Evolutionary conservation across 2,329 filamentous ascomycete genomes (phyloP).

Genomic region (Magnaporthales sp.): DNA sequence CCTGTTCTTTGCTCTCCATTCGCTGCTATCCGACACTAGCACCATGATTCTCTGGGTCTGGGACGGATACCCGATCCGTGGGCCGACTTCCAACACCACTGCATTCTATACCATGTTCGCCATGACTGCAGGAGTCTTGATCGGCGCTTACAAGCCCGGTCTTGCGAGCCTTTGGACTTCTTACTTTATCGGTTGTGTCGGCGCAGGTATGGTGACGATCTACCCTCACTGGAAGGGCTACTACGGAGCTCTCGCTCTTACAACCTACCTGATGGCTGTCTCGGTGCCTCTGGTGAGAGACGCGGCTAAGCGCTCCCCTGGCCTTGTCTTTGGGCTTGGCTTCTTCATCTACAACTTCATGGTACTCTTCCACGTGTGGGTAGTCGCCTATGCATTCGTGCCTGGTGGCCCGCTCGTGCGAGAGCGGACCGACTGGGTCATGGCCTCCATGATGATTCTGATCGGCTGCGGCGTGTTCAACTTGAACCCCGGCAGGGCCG

Average conservation of each 20-base stretch:
- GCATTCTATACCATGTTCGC: constrained; percentile 73
- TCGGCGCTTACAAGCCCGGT: constrained; percentile 65
- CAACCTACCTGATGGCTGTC: constrained; percentile 75
- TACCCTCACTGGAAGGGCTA: constrained; percentile 82
- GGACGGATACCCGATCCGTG: constrained; percentile 88
- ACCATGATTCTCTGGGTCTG: constrained; percentile 99
- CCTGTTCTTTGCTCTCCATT: constrained; percentile 83
- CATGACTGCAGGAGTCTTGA: constrained; percentile 74
- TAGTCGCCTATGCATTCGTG: constrained; percentile 96
- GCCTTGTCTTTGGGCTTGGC: constrained; percentile 74
- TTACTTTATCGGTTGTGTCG: constrained; percentile 69
- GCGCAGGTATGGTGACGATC: constrained; percentile 68
- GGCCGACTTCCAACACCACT: constrained; percentile 82
- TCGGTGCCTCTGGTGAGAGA: constrained; percentile 67
- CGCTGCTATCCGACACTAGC: constrained; percentile 88
- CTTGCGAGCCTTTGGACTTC: constrained; percentile 70
- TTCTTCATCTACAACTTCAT: constrained; percentile 90
- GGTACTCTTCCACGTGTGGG: constrained; percentile 97
- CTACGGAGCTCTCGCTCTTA: constrained; percentile 68
- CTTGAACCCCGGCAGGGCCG: constrained; percentile 35
- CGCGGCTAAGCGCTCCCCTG: constrained; percentile 69
- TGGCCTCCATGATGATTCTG: constrained; percentile 74
- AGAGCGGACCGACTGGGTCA: constrained; percentile 93
- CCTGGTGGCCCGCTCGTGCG: constrained; percentile 87
- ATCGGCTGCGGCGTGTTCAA: constrained; percentile 82